Evolutionary conservation across 1,284 basidiomycete genomes (phyloP).

Genomic region (Phenoliferia sp.): DNA sequence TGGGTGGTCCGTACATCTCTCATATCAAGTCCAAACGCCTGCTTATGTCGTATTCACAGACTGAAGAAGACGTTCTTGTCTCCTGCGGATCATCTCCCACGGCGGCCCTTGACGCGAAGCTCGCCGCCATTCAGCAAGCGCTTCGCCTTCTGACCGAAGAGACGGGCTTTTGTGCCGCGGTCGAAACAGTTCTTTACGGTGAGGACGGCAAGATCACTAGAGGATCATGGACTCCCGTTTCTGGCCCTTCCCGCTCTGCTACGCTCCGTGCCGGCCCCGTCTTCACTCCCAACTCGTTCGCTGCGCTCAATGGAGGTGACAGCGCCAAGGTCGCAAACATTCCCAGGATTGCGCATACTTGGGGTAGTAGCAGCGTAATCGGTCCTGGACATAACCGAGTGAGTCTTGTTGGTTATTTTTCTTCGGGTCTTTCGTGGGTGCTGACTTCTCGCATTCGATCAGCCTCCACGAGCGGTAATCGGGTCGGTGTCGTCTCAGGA

Average conservation of each 20-base stretch:
- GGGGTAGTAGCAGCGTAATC: slow-evolving; percentile 7
- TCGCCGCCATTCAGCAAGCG: slow-evolving; percentile 12
- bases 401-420: neutral
- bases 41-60: slow-evolving; percentile 2
- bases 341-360: neutral
- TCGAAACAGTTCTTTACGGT: slow-evolving; percentile 16
- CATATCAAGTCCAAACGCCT: neutral
- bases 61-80: slow-evolving; percentile 22
- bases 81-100: slow-evolving; percentile 5
- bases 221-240: slow-evolving; percentile 27
- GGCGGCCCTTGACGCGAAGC: slow-evolving; percentile 20
- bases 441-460: neutral
- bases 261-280: neutral
- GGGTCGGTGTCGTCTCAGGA: slow-evolving; percentile 14
- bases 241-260: neutral
- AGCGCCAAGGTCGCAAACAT: neutral
- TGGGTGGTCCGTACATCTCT: neutral
- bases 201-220: slow-evolving; percentile 26
- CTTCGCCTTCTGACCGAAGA: slow-evolving; percentile 10
- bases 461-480: slow-evolving; percentile 30
- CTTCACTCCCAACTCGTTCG: slow-evolving; percentile 18
- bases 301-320: slow-evolving; percentile 4
- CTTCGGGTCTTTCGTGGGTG: neutral
- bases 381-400: slow-evolving; percentile 18
- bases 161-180: slow-evolving; percentile 28